A percentile compares a stretch with the other conserved stretches of the same genome.
These are phyloP conservation scores for Sclerotinia borealis DNA, from an alignment of 2,329 filamentous ascomycete species.

Conservation along the genomic window DNA sequence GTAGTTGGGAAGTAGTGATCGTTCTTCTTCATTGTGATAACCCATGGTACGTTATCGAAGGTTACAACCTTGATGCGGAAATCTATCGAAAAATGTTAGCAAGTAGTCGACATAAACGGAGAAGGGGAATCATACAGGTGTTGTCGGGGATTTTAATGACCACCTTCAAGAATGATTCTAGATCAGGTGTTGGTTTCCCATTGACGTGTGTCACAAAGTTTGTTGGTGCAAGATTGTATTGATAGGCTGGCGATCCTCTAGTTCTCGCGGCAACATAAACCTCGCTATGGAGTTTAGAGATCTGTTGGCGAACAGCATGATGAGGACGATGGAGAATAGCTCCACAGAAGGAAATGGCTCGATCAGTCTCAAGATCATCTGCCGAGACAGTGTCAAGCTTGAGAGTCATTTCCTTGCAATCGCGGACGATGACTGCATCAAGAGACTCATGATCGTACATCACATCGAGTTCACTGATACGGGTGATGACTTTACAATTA, in stretches of 20 bases:
- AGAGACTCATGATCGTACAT: slow-evolving; percentile 89
- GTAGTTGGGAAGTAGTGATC: slow-evolving; percentile 84
- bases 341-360: slow-evolving; percentile 90
- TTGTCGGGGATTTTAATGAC: slow-evolving; percentile 90
- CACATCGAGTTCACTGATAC: slow-evolving; percentile 85
- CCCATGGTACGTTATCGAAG: slow-evolving; percentile 97
- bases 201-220: slow-evolving; percentile 98
- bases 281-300: slow-evolving; percentile 91
- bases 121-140: slow-evolving; percentile 55
- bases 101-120: neutral
- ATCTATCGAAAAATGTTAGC: slow-evolving; percentile 43
- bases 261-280: slow-evolving; percentile 90
- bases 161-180: slow-evolving; percentile 72
- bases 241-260: slow-evolving; percentile 75
- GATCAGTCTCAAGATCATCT: slow-evolving; percentile 85
- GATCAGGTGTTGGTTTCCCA: slow-evolving; percentile 73
- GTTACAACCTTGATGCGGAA: slow-evolving; percentile 97
- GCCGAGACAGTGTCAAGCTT: slow-evolving; percentile 80
- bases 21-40: slow-evolving; percentile 99
- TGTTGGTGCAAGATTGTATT: slow-evolving; percentile 88
- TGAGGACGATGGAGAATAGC: slow-evolving; percentile 90
- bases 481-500: slow-evolving; percentile 87
- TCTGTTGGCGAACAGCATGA: slow-evolving; percentile 94
- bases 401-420: slow-evolving; percentile 71
- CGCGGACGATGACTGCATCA: slow-evolving; percentile 79